Base-by-base conservation (phyloP, 352 stramenopile species). In the Phytophthora parvispora region DNA sequence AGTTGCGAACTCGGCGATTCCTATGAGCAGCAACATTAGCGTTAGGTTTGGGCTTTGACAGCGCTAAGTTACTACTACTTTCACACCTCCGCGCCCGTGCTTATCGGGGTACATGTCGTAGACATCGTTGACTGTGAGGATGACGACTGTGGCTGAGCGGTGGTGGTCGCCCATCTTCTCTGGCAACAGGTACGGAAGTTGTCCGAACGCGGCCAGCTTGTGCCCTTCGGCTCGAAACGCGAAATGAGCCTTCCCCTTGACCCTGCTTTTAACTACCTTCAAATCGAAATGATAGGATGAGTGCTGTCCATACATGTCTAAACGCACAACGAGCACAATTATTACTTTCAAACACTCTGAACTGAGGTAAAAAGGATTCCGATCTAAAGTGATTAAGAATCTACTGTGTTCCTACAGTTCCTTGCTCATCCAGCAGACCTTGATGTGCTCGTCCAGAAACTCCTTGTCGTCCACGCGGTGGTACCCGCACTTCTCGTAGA, bases 361-460 rank as follows among this genome's bases (percentile, higher is more conserved):
- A n/a, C n/a, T n/a, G n/a, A n/a, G n/a, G n/a, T n/a, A n/a, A n/a
- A n/a, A n/a, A n/a, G n/a, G n/a, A n/a, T n/a, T n/a, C 34, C 34
- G 34, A 40, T 40, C 34, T 40, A 40, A n/a, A n/a, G n/a, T n/a
- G n/a, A n/a, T n/a, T n/a, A n/a, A n/a, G n/a, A n/a, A n/a, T n/a
- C n/a, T n/a, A n/a, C n/a, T n/a, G n/a, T n/a, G n/a, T n/a, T n/a
- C n/a, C n/a, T n/a, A n/a, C 34, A 40, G 34, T 8, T 61, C 16
- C 24, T 61, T 52, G 24, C 28, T 9, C 54, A 52, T 61, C 54
- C 54, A 61, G 38, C 54, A 61, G 24, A 61, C 38, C 38, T 51
- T 51, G 22, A 61, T 61, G 27, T 61, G 38, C 38, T 61, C 54
- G n/a, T 61, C 54, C 6, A 61, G 54, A n/a, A 61, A 52, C 25